Base-by-base conservation (phyloP, 169 alveolate species). In the Plasmodium billcollinsi region DNA sequence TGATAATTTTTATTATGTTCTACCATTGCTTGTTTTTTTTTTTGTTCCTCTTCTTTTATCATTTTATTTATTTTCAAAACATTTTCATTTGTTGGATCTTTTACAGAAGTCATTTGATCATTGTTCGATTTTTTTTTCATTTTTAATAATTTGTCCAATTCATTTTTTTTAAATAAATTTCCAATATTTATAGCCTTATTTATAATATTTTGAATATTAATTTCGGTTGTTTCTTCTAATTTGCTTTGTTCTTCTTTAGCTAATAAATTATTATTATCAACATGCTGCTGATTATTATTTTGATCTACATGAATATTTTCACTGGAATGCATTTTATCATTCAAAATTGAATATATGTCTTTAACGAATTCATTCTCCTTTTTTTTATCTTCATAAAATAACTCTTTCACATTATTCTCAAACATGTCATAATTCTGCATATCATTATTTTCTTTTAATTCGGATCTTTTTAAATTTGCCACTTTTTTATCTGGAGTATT, bases 111-210 rank as follows among this genome's bases (percentile, higher is more conserved):
- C 74, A 15, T 43, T 67, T 43, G 12, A 62, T 62, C 62, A 65
- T 11, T 49, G 39, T 70, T 69, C 49, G 47, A 18, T 43, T 39
- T 11, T 52, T 49, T 61, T 43, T 43, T 66, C 26, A 15, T 18
- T 76, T 80, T 71, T 24, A 58, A 18, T 26, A 80, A 49, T 61
- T 54, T 80, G 56, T 11, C 43, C 39, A 80, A 20, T 11, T 54
- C 73, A 12, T 39, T 69, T 50, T 62, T 66, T 80, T 63, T 67
- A 49, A 80, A 43, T 24, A 80, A 24, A 43, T 80, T 63, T 3
- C 90, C 83, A 14, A 80, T 80, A 11, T 47, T 54, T 80, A 80
- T 67, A 61, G 90, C 90, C 50, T 80, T 80, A 2, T 70, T 80
- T 15, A 80, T 18, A 69, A 80, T 80, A 4, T 80, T 65, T 0